Evolutionary conservation across 805 yeast genomes (phyloP).

Genomic region (Zygosaccharomyces bailii): DNA sequence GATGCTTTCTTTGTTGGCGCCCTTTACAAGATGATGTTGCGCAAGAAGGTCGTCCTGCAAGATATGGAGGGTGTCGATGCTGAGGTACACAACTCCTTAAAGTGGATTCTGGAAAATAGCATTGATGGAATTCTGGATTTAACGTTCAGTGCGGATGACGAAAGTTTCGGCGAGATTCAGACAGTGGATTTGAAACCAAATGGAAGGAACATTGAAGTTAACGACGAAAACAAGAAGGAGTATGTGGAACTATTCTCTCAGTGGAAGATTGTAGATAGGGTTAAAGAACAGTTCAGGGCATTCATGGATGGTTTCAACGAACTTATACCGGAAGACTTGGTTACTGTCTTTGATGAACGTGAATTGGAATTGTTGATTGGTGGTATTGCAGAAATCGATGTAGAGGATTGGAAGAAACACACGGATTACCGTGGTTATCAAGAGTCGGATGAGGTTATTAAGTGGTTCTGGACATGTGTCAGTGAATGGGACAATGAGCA

Average conservation of each 20-base stretch:
- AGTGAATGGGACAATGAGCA: constrained; percentile 95
- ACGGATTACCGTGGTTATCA: constrained; percentile 98
- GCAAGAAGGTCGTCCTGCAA: constrained; percentile 88
- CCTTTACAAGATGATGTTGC: constrained; percentile 94
- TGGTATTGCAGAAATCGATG: constrained; percentile 96
- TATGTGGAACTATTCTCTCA: constrained; percentile 92
- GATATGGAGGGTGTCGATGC: constrained; percentile 99
- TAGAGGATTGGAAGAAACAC: constrained; percentile 98
- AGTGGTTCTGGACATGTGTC: constrained; percentile 98
- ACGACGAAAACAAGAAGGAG: constrained; percentile 91
- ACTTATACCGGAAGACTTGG: constrained; percentile 92
- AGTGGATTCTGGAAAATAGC: constrained; percentile 95
- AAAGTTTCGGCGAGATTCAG: constrained; percentile 89
- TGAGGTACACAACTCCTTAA: constrained; percentile 88
- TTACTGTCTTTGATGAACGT: constrained; percentile 95
- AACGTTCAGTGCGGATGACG: constrained; percentile 87
- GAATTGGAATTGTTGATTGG: constrained; percentile 95
- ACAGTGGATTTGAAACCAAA: constrained; percentile 85
- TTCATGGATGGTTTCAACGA: constrained; percentile 97
- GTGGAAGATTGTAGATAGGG: constrained; percentile 92
- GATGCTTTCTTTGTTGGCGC: constrained; percentile 99
- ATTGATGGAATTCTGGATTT: constrained; percentile 83
- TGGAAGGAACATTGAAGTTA: constrained; percentile 87
- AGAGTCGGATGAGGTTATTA: constrained; percentile 92
- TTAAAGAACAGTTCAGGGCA: constrained; percentile 93